Conservation (phyloP, 2,329 filamentous ascomycete genomes). For the Venturia oleaginea region DNA sequence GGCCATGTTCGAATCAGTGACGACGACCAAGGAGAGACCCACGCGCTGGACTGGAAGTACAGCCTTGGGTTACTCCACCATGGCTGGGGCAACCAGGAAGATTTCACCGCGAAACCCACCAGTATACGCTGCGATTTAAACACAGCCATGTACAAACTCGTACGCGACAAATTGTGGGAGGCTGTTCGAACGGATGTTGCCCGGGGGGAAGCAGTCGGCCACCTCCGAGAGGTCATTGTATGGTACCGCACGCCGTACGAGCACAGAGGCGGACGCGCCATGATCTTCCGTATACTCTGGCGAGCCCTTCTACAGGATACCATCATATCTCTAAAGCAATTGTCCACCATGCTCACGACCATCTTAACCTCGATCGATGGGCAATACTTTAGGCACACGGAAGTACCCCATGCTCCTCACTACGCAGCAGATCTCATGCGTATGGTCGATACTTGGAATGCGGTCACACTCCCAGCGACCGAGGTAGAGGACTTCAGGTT, state of each 20-base stretch:
- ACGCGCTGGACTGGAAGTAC: slow-evolving; percentile 2
- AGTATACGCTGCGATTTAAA: background rate
- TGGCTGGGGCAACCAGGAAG: background rate
- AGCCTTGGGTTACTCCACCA: background rate
- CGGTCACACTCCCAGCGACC: background rate
- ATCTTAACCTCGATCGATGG: background rate
- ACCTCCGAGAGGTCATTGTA: background rate
- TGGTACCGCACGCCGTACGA: background rate
- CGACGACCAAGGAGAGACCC: background rate
- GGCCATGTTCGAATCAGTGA: background rate
- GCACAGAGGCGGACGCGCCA: background rate
- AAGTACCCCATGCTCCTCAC: background rate
- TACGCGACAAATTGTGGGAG: background rate
- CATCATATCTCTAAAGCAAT: background rate
- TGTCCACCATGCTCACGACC: background rate
- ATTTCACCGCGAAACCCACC: background rate
- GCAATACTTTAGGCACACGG: background rate
- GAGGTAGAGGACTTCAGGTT: background rate
- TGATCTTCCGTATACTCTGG: background rate
- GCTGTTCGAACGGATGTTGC: background rate
- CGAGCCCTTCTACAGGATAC: background rate
- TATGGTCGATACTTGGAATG: background rate
- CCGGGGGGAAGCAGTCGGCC: background rate
- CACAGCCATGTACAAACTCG: background rate
- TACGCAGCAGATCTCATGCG: background rate